Percentiles rank a stretch among this genome's conserved stretches.
Evolutionary conservation across 768 basidiomycete genomes (phyloP).

Genomic region (Cystobasidiopsis lactophilus): DNA sequence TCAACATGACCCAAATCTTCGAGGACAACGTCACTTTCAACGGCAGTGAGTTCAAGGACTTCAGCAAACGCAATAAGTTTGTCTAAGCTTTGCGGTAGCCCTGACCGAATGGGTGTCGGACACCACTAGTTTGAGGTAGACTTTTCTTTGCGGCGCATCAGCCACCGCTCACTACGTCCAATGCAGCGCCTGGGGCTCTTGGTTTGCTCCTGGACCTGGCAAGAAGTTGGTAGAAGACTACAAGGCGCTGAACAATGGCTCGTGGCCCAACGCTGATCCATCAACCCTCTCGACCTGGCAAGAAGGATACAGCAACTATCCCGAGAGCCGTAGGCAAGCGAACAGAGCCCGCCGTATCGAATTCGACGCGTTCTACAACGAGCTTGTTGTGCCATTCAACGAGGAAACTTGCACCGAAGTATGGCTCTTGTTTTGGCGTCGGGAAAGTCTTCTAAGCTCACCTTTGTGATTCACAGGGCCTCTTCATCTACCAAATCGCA

Average conservation of each 20-base stretch:
- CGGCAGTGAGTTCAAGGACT: conserved; percentile 11
- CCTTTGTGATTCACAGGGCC: conserved; percentile 15
- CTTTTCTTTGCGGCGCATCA: too few relatives aligned
- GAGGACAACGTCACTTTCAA: conserved; percentile 13
- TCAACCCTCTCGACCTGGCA: conserved; percentile 16
- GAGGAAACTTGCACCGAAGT: conserved; percentile 18
- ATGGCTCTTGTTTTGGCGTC: conserved; percentile 15
- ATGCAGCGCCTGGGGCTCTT: conserved; percentile 15
- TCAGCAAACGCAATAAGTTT: neutral
- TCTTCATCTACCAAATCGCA: neutral
- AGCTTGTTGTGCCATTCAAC: conserved; percentile 11
- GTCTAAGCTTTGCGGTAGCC: neutral
- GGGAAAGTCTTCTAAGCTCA: conserved; percentile 8
- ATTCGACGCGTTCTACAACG: conserved; percentile 16
- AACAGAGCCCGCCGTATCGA: conserved; percentile 13
- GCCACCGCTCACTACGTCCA: neutral
- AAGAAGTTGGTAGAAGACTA: conserved; percentile 19
- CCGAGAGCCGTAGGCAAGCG: conserved; percentile 9
- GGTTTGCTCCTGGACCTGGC: conserved; percentile 16
- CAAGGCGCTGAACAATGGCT: conserved; percentile 15
- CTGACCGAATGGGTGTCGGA: neutral
- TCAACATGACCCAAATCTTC: conserved; percentile 6
- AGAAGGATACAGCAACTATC: conserved; percentile 13
- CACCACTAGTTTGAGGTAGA: neutral
- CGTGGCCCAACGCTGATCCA: conserved; percentile 17